Evolutionary conservation across 768 basidiomycete species (phyloP).

Genomic region (Lyophyllum decastes): DNA sequence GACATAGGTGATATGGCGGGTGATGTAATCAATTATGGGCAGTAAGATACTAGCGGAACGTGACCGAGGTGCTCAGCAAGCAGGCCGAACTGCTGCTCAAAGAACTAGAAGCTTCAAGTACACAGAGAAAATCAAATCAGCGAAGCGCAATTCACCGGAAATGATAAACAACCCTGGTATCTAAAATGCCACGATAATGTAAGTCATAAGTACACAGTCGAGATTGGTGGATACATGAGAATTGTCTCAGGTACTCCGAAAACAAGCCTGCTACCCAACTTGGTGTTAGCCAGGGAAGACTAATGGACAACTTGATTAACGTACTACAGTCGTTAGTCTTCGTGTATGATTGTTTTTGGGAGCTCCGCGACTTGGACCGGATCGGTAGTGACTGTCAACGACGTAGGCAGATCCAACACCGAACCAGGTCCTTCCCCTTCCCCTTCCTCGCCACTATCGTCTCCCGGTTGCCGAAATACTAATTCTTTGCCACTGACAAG

Average conservation of each 20-base stretch:
- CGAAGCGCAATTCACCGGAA: no score
- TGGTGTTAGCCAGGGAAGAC: not conserved
- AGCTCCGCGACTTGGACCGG: conserved; percentile 1
- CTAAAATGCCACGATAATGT: not conserved
- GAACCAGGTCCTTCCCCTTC: not conserved
- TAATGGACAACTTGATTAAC: not conserved
- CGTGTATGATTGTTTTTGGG: conserved; percentile 12
- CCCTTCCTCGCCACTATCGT: conserved; percentile 38
- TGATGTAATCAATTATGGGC: not conserved
- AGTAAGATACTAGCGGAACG: not conserved
- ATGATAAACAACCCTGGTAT: not conserved
- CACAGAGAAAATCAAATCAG: no score
- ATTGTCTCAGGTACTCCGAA: not conserved
- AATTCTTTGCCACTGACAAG: conserved; percentile 79
- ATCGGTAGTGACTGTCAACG: not conserved
- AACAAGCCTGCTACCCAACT: not conserved
- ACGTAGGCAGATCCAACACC: not conserved
- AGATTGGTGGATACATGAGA: not conserved
- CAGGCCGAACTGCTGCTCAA: no score
- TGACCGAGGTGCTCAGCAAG: no score
- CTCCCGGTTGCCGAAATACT: conserved; percentile 46
- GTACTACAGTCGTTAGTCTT: conserved; percentile 1
- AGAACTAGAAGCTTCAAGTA: no score
- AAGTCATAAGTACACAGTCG: not conserved
- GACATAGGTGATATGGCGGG: not conserved